Conservation (phyloP, 495 filamentous ascomycete genomes). For the Tuber brumale region DNA sequence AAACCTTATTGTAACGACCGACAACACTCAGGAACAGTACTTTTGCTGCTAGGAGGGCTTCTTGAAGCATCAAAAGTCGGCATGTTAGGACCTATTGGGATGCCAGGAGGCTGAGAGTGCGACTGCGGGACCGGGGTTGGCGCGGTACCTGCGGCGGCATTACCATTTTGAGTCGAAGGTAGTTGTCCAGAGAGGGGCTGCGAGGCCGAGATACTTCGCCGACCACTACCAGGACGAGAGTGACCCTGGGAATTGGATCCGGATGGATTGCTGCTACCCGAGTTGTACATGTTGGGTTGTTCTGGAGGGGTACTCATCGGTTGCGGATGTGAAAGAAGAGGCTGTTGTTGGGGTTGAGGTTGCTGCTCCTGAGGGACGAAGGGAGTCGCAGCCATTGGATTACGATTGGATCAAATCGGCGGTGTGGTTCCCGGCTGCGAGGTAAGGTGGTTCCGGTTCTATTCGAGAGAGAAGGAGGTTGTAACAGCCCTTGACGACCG, state of each 20-base stretch:
- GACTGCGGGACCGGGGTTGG: slow-evolving; percentile 36
- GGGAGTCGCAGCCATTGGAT: slow-evolving; percentile 35
- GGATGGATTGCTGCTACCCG: slow-evolving; percentile 24
- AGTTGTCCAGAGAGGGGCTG: slow-evolving; percentile 38
- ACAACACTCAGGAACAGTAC: slow-evolving; percentile 24
- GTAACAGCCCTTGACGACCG: not conserved
- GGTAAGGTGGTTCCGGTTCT: not conserved
- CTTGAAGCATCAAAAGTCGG: slow-evolving; percentile 41
- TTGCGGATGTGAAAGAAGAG: slow-evolving; percentile 19
- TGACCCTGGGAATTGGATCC: slow-evolving; percentile 38
- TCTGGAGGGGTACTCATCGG: slow-evolving; percentile 34
- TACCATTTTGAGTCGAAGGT: slow-evolving; percentile 30
- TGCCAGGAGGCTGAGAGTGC: slow-evolving; percentile 37
- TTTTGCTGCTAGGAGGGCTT: slow-evolving; percentile 42
- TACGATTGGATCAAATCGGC: slow-evolving; percentile 18
- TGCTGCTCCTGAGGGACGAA: slow-evolving; percentile 31
- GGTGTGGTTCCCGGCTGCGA: not conserved
- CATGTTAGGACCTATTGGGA: slow-evolving; percentile 36
- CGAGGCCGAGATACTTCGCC: slow-evolving; percentile 35
- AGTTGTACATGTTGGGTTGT: slow-evolving; percentile 31
- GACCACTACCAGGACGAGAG: slow-evolving; percentile 30
- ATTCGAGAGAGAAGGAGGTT: not conserved
- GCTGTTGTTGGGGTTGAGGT: slow-evolving; percentile 27
- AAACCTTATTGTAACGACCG: not conserved
- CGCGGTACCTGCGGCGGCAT: slow-evolving; percentile 16